These are phyloP conservation scores for Chalciporus piperatus DNA, from an alignment of 768 basidiomycete genomes.

Conservation along the genomic window DNA sequence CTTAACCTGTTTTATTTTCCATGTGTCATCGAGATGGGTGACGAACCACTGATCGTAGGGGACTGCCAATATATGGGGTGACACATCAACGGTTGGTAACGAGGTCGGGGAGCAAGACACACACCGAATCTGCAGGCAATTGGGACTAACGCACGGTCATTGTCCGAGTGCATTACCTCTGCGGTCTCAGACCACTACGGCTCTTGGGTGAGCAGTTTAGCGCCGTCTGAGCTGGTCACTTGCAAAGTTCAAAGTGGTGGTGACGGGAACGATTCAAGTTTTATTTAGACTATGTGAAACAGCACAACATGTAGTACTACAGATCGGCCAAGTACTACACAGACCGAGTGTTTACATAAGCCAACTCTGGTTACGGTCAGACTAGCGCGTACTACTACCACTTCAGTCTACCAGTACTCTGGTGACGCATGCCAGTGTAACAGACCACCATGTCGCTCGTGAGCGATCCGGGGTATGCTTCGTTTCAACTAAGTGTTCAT, in stretches of 20 bases:
- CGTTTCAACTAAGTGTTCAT: not conserved
- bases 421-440: not conserved
- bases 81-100: not conserved
- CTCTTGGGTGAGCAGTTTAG: not conserved
- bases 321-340: too few relatives aligned
- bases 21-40: constrained; percentile 60
- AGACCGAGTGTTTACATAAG: not conserved
- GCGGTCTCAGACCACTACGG: not conserved
- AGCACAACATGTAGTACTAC: too few relatives aligned
- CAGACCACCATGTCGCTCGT: constrained; percentile 52
- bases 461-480: constrained; percentile 57
- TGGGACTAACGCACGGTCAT: constrained; percentile 31
- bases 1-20: constrained; percentile 64
- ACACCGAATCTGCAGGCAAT: constrained; percentile 58
- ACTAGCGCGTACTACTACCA: not conserved
- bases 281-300: not conserved
- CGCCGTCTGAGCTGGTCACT: not conserved
- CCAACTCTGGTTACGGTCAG: too few relatives aligned
- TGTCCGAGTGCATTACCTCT: constrained; percentile 8
- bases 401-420: too few relatives aligned
- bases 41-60: constrained; percentile 76
- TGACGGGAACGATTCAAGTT: not conserved
- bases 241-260: not conserved
- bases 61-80: constrained; percentile 37
- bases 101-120: constrained; percentile 20